Evolutionary conservation across 768 basidiomycete species (phyloP).

Genomic region (Mycena venus): DNA sequence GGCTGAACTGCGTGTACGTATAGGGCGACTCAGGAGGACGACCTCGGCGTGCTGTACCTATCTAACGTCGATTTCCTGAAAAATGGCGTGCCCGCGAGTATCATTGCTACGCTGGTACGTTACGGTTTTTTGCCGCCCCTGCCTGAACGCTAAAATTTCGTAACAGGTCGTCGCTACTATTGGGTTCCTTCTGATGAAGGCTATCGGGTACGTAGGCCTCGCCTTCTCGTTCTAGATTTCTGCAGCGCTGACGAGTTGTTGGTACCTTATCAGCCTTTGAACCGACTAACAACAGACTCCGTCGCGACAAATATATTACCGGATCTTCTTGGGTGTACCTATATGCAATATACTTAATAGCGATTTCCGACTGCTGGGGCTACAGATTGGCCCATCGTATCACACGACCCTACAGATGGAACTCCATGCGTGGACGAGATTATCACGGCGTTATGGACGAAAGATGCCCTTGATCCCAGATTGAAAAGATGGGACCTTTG

Average conservation of each 20-base stretch:
- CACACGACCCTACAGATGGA: no score
- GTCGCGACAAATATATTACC: background rate
- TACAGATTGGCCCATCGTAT: no score
- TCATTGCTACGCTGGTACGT: constrained; percentile 86
- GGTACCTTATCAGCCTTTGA: constrained; percentile 31
- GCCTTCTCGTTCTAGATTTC: background rate
- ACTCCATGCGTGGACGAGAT: no score
- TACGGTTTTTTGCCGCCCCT: background rate
- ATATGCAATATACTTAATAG: constrained; percentile 4
- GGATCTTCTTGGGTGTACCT: background rate
- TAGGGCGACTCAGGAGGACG: constrained; percentile 94
- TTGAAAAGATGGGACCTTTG: no score
- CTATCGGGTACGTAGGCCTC: constrained; percentile 73
- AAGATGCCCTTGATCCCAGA: no score
- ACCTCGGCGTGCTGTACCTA: constrained; percentile 91
- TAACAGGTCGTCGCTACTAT: constrained; percentile 86
- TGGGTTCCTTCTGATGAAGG: constrained; percentile 83
- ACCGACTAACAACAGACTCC: background rate
- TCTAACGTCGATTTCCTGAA: constrained; percentile 90
- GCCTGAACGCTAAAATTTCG: constrained; percentile 22
- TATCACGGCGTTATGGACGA: no score
- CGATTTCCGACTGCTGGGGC: no score
- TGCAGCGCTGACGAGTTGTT: background rate
- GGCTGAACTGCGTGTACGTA: constrained; percentile 10
- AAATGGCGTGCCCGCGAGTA: constrained; percentile 94